phyloP scores from a whole-genome alignment of 1,284 basidiomycete species.

The Austropuccinia psidii region DNA sequence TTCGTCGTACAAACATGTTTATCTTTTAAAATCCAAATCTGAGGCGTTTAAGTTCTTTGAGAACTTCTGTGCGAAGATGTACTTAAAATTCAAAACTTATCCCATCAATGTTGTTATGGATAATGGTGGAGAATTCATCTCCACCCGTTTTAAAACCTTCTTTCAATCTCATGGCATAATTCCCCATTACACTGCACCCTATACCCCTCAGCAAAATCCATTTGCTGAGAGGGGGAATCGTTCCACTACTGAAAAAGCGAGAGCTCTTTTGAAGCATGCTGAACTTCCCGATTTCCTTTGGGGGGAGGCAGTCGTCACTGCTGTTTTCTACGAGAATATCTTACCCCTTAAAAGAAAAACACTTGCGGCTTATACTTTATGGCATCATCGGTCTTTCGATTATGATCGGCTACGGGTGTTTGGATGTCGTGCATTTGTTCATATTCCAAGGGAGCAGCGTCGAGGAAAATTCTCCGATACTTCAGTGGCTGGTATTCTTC shows the following conservation, averaged over 20 bases:
- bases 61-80: not conserved
- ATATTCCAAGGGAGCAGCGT: not conserved
- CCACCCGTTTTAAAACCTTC: too few species aligned
- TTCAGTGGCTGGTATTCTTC: not conserved
- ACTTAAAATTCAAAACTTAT: too few species aligned
- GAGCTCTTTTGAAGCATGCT: not conserved
- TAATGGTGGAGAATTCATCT: too few species aligned
- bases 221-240: conserved; percentile 41
- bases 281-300: not conserved
- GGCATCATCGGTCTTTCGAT: not conserved
- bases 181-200: conserved; percentile 19
- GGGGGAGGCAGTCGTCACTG: not conserved
- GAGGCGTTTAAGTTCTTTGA: not conserved
- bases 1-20: not conserved
- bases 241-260: not conserved
- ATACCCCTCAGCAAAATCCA: conserved; percentile 48
- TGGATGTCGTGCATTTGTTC: not conserved
- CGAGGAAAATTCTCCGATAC: conserved; percentile 4
- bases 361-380: not conserved
- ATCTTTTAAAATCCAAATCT: not conserved
- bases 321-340: not conserved
- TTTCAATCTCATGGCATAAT: too few species aligned
- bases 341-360: not conserved
- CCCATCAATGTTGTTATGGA: too few species aligned
- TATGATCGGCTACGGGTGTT: not conserved